Conservation (phyloP, 2,329 filamentous ascomycete species). For the Pseudopithomyces maydicus region DNA sequence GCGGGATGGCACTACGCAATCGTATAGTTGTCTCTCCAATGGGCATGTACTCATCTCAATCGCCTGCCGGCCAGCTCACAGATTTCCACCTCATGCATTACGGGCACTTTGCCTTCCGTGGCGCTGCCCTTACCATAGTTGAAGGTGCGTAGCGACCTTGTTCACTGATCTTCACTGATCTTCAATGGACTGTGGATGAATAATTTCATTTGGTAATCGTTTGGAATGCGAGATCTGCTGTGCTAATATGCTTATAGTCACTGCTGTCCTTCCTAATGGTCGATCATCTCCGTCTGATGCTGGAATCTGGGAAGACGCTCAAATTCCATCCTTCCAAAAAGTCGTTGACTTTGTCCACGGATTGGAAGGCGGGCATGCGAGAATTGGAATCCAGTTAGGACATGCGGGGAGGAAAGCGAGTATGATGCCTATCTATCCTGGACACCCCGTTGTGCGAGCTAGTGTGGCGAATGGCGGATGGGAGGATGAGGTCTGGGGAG, state of each 20-base stretch:
- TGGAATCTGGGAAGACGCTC: constrained; percentile 22
- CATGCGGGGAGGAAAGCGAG: constrained; percentile 25
- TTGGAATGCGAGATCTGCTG: too few species aligned
- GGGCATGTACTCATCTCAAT: constrained; percentile 21
- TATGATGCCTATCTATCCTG: constrained; percentile 18
- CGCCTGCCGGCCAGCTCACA: constrained; percentile 24
- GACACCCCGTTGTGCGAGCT: constrained; percentile 4
- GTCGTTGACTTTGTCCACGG: constrained; percentile 22
- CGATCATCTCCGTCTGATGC: constrained; percentile 20
- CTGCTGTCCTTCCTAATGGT: constrained; percentile 20
- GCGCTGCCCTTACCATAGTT: constrained; percentile 22
- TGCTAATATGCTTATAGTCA: constrained; percentile 3
- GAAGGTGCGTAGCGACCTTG: constrained; percentile 7
- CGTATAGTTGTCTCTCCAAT: constrained; percentile 27
- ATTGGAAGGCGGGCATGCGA: background rate
- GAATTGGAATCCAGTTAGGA: constrained; percentile 23
- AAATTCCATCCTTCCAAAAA: constrained; percentile 18
- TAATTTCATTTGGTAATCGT: too few species aligned
- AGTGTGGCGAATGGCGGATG: constrained; percentile 22
- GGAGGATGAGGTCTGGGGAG: constrained; percentile 23
- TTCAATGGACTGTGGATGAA: too few species aligned
- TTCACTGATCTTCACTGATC: background rate
- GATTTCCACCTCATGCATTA: constrained; percentile 25
- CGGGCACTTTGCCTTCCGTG: constrained; percentile 24
- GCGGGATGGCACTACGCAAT: constrained; percentile 18